These are phyloP conservation scores for Lotus japonicus DNA, from an alignment of 306 rosid genomes.

Conservation along the genomic window DNA sequence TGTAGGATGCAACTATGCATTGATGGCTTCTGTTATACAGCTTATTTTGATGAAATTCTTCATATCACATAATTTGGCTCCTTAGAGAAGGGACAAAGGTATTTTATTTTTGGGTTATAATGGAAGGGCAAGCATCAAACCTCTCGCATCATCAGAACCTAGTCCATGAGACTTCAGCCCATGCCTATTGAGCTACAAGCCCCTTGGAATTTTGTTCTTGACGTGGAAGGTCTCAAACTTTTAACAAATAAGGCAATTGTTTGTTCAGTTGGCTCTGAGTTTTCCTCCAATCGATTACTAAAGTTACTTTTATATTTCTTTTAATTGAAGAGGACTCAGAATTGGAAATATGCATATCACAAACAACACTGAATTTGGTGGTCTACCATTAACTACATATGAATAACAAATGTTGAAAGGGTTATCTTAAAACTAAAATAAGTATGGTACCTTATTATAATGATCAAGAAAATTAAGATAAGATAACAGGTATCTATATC, in stretches of 20 bases:
- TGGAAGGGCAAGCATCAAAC: neutral
- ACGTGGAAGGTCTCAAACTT: conserved; percentile 1
- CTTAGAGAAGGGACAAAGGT: neutral
- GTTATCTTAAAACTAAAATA: neutral
- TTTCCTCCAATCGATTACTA: neutral
- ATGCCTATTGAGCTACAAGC: neutral
- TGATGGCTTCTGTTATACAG: neutral
- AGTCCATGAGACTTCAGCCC: neutral
- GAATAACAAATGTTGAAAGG: neutral
- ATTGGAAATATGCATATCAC: neutral
- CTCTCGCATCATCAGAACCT: neutral
- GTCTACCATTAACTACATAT: neutral
- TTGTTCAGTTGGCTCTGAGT: neutral
- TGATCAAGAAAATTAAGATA: no score
- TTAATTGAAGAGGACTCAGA: neutral
- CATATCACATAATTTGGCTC: neutral
- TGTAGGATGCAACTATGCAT: neutral
- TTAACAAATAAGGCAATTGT: neutral
- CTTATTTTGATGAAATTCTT: no score
- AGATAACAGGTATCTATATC: neutral
- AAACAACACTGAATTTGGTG: neutral
- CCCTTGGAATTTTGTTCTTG: neutral
- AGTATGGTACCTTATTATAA: no score
- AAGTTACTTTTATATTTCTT: neutral
- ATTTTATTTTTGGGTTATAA: neutral